Evolutionary conservation across 768 basidiomycete genomes (phyloP), one percentile per base, ranked within the genome.

Genomic region (Steccherinum ochraceum): DNA sequence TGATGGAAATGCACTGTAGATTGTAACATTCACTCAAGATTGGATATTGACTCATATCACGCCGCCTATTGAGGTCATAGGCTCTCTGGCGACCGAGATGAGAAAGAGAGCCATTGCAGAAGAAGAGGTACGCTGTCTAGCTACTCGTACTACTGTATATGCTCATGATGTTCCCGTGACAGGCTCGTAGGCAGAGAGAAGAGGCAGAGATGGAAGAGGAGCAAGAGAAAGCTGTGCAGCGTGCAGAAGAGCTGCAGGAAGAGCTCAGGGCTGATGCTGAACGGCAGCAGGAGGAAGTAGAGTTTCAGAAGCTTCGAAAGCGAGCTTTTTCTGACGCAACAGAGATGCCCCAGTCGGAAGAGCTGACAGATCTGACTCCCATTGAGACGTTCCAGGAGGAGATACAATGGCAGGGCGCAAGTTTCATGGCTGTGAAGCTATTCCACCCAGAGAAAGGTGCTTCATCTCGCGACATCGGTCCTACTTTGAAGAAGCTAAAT

Each of bases 41-140:
- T 90, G 86, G 88, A 70, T 90, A 45, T 67, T 70, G 13, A 68
- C 69, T 21, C 76, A 83, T 52, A 70, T 87, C 43, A 67, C 68
- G 19, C 83, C 81, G 1, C 74, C 77, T 2, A 69, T 72, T 5
- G 84, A 88, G 63, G 75, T 72, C 5, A 69, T 72, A 12, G 85
- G 83, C 13, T 92, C 90, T 0, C 74, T 93, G 3, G 89, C 89
- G 11, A 72, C 79, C 3, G 78, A 91, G 63, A 91, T 92, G 90
- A 83, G 72, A 43, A 78, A 75, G 55, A 78, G 90, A 24, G 87
- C 87, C 0, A 67, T 72, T 54, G 83, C 87, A 46, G 81, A 84
- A 64, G 83, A 89, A 58, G 72, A 71, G 58, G 88, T 84, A 46
- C 48, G 76, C 62, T 16, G 13, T 20, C 50, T 62, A 19, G n/a